Base-by-base conservation (phyloP, 1,284 basidiomycete species). In the Leccinum fuscescens region DNA sequence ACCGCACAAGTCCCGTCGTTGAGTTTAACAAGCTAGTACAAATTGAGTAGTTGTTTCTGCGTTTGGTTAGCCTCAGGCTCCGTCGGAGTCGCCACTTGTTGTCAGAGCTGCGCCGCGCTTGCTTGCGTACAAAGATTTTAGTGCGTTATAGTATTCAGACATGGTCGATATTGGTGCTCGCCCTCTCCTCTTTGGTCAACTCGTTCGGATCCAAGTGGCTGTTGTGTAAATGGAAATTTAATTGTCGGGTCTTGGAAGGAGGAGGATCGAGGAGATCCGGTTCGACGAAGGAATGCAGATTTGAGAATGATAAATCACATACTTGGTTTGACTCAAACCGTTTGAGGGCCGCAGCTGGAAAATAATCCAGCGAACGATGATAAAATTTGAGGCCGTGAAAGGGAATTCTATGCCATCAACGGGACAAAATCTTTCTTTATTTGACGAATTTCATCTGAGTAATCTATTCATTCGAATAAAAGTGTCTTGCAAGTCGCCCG, bases 251-350 rank as follows among this genome's bases (percentile, higher is more conserved):
- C 42, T 48, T 33, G 29, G 24, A 31, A 14, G 1, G 12, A 44
- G 12, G 42, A 56, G 33, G 37, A 39, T 12, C 35, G 8, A 29
- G 35, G 62, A 66, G 65, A 46, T 56, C 53, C 35, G 51, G 48
- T 39, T 39, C 20, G 27, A 44, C 12, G 44, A 29, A 58, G 11
- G 42, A n/a, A 35, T 9, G 3, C 15, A 20, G 17, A 44, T 44
- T 44, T 6, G n/a, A 44, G 42, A 44, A 17, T 17, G 4, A 44
- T 15, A 24, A 54, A 55, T 20, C 8, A 22, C 50, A 54, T 33
- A 33, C 57, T 6, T 24, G n/a, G 8, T 29, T 50, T 27, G 27
- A 27, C 27, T 27, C 27, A 27, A 27, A 27, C 27, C 27, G 27
- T 27, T 27, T 50, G 42, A 44, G 42, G 42, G 11, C 42, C 42